These are phyloP conservation scores for Magnolia kwangsiensis DNA, from an alignment of 164 flowering plant genomes.

Conservation along the genomic window DNA sequence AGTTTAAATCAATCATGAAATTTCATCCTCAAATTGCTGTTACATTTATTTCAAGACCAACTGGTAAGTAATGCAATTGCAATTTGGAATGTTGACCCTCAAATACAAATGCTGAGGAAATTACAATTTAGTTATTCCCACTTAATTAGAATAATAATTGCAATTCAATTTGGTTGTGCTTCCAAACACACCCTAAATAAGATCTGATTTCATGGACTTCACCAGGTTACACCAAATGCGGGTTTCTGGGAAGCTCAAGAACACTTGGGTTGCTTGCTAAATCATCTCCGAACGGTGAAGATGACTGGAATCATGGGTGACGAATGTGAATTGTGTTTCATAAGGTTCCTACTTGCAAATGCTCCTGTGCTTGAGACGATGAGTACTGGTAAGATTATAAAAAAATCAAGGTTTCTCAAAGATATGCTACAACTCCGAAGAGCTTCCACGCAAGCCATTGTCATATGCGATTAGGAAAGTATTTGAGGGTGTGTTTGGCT, in stretches of 20 bases:
- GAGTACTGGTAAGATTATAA: slow-evolving; percentile 19
- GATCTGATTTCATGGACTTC: no score
- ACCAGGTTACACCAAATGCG: slow-evolving; percentile 20
- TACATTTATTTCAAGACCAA: no score
- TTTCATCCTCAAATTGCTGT: no score
- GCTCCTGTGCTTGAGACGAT: slow-evolving; percentile 50
- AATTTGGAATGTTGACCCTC: no score
- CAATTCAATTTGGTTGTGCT: no score
- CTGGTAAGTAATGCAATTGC: no score
- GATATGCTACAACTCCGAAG: slow-evolving; percentile 42
- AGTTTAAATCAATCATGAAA: neutral
- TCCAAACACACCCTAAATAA: no score
- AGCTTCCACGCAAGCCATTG: slow-evolving; percentile 38
- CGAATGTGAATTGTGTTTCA: slow-evolving; percentile 37
- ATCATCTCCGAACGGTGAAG: slow-evolving; percentile 32
- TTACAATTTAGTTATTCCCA: no score
- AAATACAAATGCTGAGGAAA: no score
- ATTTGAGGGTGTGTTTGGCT: no score
- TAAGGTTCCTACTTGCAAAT: slow-evolving; percentile 42
- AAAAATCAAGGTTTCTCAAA: slow-evolving; percentile 8
- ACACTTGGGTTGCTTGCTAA: slow-evolving; percentile 19
- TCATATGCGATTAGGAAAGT: no score
- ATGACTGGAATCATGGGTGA: slow-evolving; percentile 32
- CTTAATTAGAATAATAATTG: no score
- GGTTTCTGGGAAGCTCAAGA: slow-evolving; percentile 23